Evolutionary conservation across 768 basidiomycete genomes (phyloP).

Genomic region (Exidia glandulosa): DNA sequence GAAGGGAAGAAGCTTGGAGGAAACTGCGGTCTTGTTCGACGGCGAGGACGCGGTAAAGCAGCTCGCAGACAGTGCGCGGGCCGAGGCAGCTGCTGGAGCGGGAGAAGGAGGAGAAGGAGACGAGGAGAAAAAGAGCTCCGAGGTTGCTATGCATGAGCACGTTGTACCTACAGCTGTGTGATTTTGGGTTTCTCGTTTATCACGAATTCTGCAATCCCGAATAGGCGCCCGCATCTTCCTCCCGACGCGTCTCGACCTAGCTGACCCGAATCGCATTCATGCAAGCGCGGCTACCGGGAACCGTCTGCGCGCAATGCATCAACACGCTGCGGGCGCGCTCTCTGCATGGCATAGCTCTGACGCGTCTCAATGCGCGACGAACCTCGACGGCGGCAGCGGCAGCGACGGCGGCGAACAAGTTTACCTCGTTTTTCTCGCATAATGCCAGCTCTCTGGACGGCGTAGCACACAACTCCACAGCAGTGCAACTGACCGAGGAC

Average conservation of each 20-base stretch:
- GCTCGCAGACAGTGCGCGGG: constrained; percentile 1
- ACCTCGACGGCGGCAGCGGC: background rate
- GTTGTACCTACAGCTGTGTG: too few species aligned
- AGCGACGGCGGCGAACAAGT: background rate
- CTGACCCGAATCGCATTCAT: too few species aligned
- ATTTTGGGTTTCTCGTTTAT: too few species aligned
- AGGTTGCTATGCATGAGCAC: constrained; percentile 1
- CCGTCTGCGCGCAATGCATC: too few species aligned
- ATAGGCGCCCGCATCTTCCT: too few species aligned
- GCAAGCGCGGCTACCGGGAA: too few species aligned
- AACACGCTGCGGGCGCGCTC: too few species aligned
- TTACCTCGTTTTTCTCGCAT: background rate
- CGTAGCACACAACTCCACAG: background rate
- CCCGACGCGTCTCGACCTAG: too few species aligned
- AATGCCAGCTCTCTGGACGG: background rate
- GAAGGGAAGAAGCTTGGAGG: constrained; percentile 14
- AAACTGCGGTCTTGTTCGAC: constrained; percentile 14
- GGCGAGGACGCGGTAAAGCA: constrained; percentile 7
- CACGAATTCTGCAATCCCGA: too few species aligned
- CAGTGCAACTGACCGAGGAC: background rate
- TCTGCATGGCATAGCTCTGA: too few species aligned
- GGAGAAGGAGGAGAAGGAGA: background rate
- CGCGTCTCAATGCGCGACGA: too few species aligned
- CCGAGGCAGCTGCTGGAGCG: background rate
- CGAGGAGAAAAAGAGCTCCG: background rate